Evolutionary conservation across 345 rosid genomes (phyloP).

Genomic region (Erucastrum elatum): DNA sequence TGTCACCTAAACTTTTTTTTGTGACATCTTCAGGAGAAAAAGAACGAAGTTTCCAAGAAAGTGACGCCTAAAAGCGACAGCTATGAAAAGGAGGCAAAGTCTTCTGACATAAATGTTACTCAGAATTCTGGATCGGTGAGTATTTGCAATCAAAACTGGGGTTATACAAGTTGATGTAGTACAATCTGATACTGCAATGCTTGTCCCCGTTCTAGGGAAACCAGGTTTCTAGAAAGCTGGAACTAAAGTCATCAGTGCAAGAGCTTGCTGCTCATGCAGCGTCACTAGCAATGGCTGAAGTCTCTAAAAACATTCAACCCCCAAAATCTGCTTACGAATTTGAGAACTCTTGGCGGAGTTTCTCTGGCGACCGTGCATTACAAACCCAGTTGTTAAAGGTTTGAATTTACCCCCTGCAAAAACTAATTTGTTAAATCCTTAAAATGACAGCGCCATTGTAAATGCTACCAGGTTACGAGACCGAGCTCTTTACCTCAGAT

Average conservation of each 20-base stretch:
- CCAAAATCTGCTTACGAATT: conserved; percentile 86
- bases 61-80: conserved; percentile 34
- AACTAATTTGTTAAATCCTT: background rate
- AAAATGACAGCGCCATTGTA: background rate
- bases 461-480: conserved; percentile 53
- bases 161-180: background rate
- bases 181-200: conserved; percentile 3
- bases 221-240: conserved; percentile 40
- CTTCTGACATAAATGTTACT: conserved; percentile 30
- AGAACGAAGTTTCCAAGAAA: conserved; percentile 39
- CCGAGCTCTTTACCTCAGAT: conserved; percentile 77
- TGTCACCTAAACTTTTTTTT: background rate
- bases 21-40: conserved; percentile 44
- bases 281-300: conserved; percentile 67
- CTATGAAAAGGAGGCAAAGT: conserved; percentile 25
- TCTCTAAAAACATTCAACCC: conserved; percentile 63
- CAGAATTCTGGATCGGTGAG: conserved; percentile 38
- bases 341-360: conserved; percentile 80
- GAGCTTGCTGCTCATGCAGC: conserved; percentile 91
- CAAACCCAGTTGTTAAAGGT: conserved; percentile 82
- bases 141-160: background rate
- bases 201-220: conserved; percentile 42
- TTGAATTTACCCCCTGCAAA: background rate
- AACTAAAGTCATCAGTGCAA: conserved; percentile 61
- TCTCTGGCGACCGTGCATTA: conserved; percentile 57